phyloP scores from a whole-genome alignment of 805 yeast species.

The Schwanniomyces pseudopolymorphus region DNA sequence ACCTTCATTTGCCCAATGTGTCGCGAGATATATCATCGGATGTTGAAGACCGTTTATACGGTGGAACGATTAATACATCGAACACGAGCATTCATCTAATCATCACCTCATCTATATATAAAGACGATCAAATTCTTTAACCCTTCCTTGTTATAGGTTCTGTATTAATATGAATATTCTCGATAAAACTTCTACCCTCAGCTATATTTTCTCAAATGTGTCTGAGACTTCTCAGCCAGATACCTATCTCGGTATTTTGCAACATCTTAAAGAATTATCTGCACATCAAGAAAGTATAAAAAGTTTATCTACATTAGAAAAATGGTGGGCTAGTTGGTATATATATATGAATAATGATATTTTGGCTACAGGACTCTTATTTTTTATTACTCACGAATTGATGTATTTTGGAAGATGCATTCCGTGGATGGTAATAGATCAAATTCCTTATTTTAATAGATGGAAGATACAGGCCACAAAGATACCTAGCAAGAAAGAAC shows the following conservation, averaged over 20 bases:
- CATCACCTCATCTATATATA: not conserved
- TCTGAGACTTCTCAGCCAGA: not conserved
- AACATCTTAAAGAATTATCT: not conserved
- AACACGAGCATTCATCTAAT: not conserved
- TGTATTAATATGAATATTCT: conserved; percentile 5
- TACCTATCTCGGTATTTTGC: conserved; percentile 4
- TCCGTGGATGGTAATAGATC: conserved; percentile 58
- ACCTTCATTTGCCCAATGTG: not conserved
- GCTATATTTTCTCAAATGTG: conserved; percentile 7
- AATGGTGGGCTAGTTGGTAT: conserved; percentile 57
- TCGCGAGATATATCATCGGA: not conserved
- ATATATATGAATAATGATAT: conserved; percentile 53
- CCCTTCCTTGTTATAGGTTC: not conserved
- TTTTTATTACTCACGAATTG: conserved; percentile 55
- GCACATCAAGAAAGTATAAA: conserved; percentile 10
- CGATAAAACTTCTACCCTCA: conserved; percentile 11
- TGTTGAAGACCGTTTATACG: not conserved
- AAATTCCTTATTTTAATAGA: conserved; percentile 49
- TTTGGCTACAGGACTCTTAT: conserved; percentile 57
- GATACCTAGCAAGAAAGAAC: conserved; percentile 54
- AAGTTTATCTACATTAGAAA: conserved; percentile 41
- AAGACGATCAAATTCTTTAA: not conserved
- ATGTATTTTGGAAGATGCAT: conserved; percentile 58
- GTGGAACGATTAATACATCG: not conserved
- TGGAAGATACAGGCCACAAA: conserved; percentile 57